A percentile compares a stretch with the other conserved stretches of the same genome.
Conservation (phyloP, 1,139 yeast species). For the Candida glucosophila region DNA sequence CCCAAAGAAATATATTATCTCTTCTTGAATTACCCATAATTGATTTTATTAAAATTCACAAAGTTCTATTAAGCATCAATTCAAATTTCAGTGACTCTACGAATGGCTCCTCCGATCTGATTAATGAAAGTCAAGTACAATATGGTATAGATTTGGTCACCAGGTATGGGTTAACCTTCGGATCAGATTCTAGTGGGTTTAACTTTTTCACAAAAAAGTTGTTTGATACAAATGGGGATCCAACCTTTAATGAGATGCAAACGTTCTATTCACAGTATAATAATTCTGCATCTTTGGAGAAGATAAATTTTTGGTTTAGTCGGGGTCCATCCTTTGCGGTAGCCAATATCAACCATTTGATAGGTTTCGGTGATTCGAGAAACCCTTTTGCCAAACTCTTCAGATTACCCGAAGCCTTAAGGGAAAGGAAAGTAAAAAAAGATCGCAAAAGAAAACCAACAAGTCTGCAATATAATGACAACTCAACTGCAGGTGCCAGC, state of each 20-base stretch:
- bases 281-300: constrained; percentile 37
- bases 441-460: constrained; percentile 50
- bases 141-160: constrained; percentile 59
- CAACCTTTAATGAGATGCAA: constrained; percentile 20
- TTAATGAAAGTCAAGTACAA: constrained; percentile 36
- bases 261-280: constrained; percentile 25
- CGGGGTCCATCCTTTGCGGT: constrained; percentile 69
- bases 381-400: constrained; percentile 71
- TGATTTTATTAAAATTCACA: constrained; percentile 59
- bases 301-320: constrained; percentile 65
- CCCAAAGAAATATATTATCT: constrained; percentile 58
- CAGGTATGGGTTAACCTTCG: constrained; percentile 62
- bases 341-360: constrained; percentile 62
- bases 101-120: constrained; percentile 15
- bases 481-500: constrained; percentile 3
- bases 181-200: constrained; percentile 57
- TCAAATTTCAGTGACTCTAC: constrained; percentile 19
- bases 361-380: constrained; percentile 68
- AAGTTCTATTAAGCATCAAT: constrained; percentile 46
- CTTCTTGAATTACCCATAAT: constrained; percentile 52
- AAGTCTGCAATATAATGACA: not conserved
- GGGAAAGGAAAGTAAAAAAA: constrained; percentile 63
- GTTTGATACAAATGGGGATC: constrained; percentile 29
- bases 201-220: constrained; percentile 51
- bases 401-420: constrained; percentile 60